A percentile compares a stretch with the other conserved stretches of the same genome.
phyloP scores from a whole-genome alignment of 495 filamentous ascomycete species.

The Annulohypoxylon maeteangense region DNA sequence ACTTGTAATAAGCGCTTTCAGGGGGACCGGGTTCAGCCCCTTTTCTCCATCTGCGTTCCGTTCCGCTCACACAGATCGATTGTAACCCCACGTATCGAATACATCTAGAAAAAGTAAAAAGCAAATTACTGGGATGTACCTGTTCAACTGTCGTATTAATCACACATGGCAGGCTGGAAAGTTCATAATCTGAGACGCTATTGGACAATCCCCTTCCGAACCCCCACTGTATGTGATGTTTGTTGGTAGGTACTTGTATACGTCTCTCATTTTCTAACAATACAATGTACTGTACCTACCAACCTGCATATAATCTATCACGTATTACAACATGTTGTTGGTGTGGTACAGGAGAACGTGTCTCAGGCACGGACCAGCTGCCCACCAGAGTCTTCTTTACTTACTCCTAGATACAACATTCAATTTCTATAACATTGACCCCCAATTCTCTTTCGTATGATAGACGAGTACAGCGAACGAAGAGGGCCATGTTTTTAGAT shows the following conservation, averaged over 20 bases:
- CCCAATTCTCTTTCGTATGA: not conserved
- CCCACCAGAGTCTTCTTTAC: too few relatives aligned
- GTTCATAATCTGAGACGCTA: not conserved
- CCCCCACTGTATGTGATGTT: not conserved
- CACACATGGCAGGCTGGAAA: not conserved
- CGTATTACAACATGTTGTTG: too few relatives aligned
- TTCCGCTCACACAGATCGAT: not conserved
- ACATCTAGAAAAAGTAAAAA: not conserved
- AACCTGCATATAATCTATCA: too few relatives aligned
- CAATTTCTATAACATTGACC: not conserved
- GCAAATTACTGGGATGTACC: not conserved
- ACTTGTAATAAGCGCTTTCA: too few relatives aligned
- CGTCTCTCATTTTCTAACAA: too few relatives aligned
- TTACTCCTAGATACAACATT: too few relatives aligned
- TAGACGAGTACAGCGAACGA: too few relatives aligned
- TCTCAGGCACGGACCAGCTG: too few relatives aligned
- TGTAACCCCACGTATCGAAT: not conserved
- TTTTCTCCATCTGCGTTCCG: not conserved
- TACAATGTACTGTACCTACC: too few relatives aligned
- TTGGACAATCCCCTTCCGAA: not conserved
- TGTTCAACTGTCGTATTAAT: not conserved
- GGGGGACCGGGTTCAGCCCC: too few relatives aligned
- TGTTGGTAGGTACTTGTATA: too few relatives aligned
- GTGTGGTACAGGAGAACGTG: too few relatives aligned
- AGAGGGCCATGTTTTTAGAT: conserved; percentile 20